These are phyloP conservation scores for Phytophthora melonis DNA, from an alignment of 352 stramenopile genomes.

Conservation along the genomic window DNA sequence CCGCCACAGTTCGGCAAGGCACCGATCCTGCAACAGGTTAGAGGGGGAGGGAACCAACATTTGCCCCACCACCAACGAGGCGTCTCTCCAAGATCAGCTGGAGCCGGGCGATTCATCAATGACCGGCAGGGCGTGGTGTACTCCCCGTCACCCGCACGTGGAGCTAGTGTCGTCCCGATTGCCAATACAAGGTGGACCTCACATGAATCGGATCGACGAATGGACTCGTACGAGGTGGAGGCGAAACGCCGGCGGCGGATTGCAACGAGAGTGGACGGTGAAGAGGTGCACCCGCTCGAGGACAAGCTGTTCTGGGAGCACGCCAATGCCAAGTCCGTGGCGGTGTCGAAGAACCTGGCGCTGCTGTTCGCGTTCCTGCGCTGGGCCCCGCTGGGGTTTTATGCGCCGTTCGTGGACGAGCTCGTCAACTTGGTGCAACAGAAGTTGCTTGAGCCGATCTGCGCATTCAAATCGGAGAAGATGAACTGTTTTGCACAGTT, in stretches of 20 bases:
- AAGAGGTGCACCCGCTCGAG: slow-evolving; percentile 35
- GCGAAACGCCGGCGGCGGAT: slow-evolving; percentile 19
- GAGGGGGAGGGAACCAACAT: not conserved
- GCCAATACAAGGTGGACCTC: not conserved
- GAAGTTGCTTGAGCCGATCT: slow-evolving; percentile 42
- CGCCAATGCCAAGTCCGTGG: slow-evolving; percentile 44
- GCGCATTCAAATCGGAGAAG: slow-evolving; percentile 28
- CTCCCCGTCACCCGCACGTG: not conserved
- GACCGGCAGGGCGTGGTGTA: not conserved
- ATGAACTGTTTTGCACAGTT: slow-evolving; percentile 60
- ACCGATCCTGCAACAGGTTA: slow-evolving; percentile 9
- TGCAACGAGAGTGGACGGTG: not conserved
- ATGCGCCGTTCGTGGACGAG: slow-evolving; percentile 58
- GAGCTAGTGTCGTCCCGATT: slow-evolving; percentile 18
- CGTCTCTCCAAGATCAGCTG: slow-evolving; percentile 1
- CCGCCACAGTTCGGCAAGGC: not conserved
- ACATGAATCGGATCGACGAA: not conserved
- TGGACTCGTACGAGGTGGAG: slow-evolving; percentile 5
- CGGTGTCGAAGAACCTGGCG: slow-evolving; percentile 69
- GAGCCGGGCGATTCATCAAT: not conserved
- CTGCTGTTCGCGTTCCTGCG: slow-evolving; percentile 57
- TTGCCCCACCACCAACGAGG: not conserved
- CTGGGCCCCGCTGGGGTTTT: slow-evolving; percentile 59
- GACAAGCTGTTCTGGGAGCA: slow-evolving; percentile 70
- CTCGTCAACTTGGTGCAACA: slow-evolving; percentile 53